These are phyloP conservation scores for Trichoderma citrinoviride DNA, from an alignment of 2,329 filamentous ascomycete species.

Conservation along the genomic window DNA sequence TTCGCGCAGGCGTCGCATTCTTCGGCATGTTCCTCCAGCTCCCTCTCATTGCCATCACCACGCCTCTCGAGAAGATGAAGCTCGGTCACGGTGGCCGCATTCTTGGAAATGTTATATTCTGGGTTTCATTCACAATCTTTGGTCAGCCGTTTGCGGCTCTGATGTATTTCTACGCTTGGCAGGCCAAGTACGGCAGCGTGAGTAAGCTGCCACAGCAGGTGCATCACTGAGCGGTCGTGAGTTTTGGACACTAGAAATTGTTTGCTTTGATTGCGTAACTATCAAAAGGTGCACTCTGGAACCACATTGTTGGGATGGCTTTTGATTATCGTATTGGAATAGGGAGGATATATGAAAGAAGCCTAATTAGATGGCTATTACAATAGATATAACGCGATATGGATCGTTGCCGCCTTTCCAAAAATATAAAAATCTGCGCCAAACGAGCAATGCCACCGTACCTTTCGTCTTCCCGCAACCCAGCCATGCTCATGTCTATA, in stretches of 20 bases:
- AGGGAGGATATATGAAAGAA: not conserved
- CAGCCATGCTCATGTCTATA: not conserved
- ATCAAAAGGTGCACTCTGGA: not conserved
- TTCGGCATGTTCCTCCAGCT: slow-evolving; percentile 91
- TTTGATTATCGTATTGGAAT: not conserved
- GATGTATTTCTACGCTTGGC: slow-evolving; percentile 97
- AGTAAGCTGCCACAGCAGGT: slow-evolving; percentile 40
- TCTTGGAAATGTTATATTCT: slow-evolving; percentile 91
- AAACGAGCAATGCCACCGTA: not conserved
- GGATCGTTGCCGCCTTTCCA: not conserved
- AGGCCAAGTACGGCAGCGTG: slow-evolving; percentile 91
- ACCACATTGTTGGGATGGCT: not conserved
- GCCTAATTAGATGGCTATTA: not conserved
- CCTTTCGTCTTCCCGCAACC: not conserved
- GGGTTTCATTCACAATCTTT: slow-evolving; percentile 92
- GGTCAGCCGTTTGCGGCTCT: slow-evolving; percentile 91
- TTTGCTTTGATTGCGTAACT: not conserved
- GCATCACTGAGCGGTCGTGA: not conserved
- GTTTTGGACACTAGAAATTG: not conserved
- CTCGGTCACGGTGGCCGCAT: slow-evolving; percentile 68
- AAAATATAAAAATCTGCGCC: not conserved
- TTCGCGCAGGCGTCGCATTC: slow-evolving; percentile 74
- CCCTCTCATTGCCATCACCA: slow-evolving; percentile 79
- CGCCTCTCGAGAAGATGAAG: slow-evolving; percentile 74
- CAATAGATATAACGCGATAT: not conserved